Percentiles rank a stretch among this genome's conserved stretches.
phyloP scores from a whole-genome alignment of 2,329 filamentous ascomycete genomes.

The Leptographium galeiforme region DNA sequence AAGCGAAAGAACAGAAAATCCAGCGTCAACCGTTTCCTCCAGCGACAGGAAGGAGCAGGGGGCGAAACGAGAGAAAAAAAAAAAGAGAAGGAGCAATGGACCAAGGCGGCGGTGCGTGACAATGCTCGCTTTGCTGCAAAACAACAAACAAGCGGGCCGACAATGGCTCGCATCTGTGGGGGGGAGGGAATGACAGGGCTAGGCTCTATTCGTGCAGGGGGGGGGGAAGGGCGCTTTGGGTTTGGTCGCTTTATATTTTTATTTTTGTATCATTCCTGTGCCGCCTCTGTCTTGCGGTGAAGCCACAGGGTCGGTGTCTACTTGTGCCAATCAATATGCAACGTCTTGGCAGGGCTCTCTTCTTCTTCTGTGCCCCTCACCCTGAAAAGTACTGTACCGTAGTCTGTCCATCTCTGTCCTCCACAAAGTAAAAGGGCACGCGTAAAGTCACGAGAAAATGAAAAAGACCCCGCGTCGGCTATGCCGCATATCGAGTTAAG shows the following conservation, averaged over 20 bases:
- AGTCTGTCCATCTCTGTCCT: not conserved
- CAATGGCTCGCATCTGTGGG: not conserved
- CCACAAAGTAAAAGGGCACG: conserved; percentile 2
- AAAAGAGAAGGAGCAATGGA: not conserved
- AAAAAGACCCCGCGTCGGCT: conserved; percentile 4
- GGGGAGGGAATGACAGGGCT: not conserved
- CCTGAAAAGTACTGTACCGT: not conserved
- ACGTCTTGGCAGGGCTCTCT: not conserved
- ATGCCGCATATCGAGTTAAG: conserved; percentile 3
- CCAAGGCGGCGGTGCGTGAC: not conserved
- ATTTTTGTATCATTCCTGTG: not conserved
- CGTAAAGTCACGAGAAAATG: not conserved
- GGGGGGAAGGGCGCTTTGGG: no score
- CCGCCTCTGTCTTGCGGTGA: no score
- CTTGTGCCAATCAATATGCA: no score
- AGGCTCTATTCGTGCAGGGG: not conserved
- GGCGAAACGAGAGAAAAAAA: not conserved
- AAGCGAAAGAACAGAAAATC: not conserved
- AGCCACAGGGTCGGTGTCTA: no score
- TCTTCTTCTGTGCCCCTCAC: not conserved
- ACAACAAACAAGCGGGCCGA: not conserved
- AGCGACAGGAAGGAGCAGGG: not conserved
- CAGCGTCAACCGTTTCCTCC: not conserved
- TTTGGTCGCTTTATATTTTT: not conserved
- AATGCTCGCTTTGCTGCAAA: not conserved